Conservation (phyloP, 345 rosid genomes). For the Noccaea bulbosa region DNA sequence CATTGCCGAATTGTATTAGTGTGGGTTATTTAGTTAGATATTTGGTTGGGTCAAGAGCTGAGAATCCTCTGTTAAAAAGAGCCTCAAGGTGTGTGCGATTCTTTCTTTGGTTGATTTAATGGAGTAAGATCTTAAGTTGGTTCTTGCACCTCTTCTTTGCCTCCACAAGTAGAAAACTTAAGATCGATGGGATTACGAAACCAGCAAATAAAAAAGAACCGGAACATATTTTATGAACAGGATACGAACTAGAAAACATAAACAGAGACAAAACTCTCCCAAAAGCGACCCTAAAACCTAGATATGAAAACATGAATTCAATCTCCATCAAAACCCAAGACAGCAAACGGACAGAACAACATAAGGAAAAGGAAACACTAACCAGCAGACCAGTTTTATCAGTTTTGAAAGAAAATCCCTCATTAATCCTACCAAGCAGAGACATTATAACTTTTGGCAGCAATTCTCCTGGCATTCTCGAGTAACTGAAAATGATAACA, state of each 20-base stretch:
- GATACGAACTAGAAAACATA: conserved; percentile 16
- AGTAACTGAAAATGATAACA: conserved; percentile 59
- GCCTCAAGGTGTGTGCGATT: neutral
- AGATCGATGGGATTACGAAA: conserved; percentile 6
- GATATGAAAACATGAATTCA: conserved; percentile 9
- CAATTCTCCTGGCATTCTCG: conserved; percentile 86
- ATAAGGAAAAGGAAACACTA: conserved; percentile 43
- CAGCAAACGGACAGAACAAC: conserved; percentile 17
- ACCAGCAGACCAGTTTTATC: conserved; percentile 85
- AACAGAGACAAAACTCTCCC: conserved; percentile 23
- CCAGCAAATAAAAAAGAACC: conserved; percentile 1
- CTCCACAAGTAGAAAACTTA: conserved; percentile 4
- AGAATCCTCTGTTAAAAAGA: conserved; percentile 8
- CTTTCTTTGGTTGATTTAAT: conserved; percentile 18
- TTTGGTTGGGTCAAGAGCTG: conserved; percentile 13
- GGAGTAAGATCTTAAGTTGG: conserved; percentile 19
- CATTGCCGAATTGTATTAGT: neutral
- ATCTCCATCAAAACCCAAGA: conserved; percentile 6
- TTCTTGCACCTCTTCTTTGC: conserved; percentile 19
- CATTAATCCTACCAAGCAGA: conserved; percentile 57
- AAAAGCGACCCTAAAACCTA: conserved; percentile 12
- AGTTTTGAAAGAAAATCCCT: conserved; percentile 62
- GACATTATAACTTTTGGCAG: conserved; percentile 67
- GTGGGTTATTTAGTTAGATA: neutral
- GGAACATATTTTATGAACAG: conserved; percentile 2